Percentiles rank a stretch among this genome's conserved stretches.
Evolutionary conservation across 257 asterid genomes (phyloP).

Genomic region (Fraxinus americana): DNA sequence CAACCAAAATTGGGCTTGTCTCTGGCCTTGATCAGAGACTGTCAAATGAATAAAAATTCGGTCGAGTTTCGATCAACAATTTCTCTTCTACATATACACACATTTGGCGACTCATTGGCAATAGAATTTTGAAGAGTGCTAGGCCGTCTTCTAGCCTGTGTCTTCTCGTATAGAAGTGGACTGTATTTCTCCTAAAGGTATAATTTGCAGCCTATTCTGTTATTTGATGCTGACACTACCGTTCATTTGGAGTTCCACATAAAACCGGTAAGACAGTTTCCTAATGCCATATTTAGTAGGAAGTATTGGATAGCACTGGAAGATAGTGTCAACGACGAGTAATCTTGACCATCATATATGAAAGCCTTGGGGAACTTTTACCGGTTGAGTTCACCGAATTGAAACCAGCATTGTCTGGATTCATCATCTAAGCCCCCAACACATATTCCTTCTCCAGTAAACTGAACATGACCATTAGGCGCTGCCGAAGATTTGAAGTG

Average conservation of each 20-base stretch:
- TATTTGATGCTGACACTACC: no score
- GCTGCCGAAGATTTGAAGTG: constrained; percentile 64
- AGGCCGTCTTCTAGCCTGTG: no score
- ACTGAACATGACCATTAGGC: constrained; percentile 79
- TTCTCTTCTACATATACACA: no score
- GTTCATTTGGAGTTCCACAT: background rate
- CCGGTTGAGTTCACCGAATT: background rate
- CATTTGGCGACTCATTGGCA: no score
- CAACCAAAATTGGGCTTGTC: no score
- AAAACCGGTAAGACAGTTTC: background rate
- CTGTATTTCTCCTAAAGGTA: background rate
- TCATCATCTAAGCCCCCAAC: constrained; percentile 38
- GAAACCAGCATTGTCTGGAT: background rate
- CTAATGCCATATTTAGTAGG: background rate
- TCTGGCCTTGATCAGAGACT: no score
- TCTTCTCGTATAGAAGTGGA: no score
- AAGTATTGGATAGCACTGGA: background rate
- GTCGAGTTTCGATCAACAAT: no score
- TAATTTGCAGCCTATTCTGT: background rate
- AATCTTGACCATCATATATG: background rate
- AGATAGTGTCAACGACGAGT: background rate
- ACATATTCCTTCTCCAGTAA: constrained; percentile 86
- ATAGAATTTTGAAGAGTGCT: no score
- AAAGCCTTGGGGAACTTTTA: background rate
- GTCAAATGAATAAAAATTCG: no score